Conservation (phyloP, 192 early-diverging fungal species). For the Powellomyces hirtus region DNA sequence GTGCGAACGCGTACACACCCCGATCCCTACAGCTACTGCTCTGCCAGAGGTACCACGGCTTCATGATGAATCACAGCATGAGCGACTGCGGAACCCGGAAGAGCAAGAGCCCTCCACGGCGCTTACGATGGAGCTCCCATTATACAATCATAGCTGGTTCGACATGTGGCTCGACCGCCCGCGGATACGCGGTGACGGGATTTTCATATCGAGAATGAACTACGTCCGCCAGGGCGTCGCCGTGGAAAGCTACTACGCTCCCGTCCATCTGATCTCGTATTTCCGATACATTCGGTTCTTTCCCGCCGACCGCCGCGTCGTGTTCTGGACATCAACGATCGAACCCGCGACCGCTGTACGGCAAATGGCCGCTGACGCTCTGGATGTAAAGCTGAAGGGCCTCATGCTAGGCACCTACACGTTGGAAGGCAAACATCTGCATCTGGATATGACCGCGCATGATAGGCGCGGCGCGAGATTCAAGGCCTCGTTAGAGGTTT, state of each 20-base stretch:
- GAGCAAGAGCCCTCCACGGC: too few species aligned
- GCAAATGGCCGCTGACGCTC: neutral
- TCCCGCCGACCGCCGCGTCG: neutral
- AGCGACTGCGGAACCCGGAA: too few species aligned
- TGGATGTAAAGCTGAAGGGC: slow-evolving; percentile 16
- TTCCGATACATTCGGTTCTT: slow-evolving; percentile 36
- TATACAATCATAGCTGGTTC: slow-evolving; percentile 25
- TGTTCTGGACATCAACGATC: slow-evolving; percentile 28
- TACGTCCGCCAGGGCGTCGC: slow-evolving; percentile 31
- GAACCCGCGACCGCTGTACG: slow-evolving; percentile 25
- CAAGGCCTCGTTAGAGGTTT: slow-evolving; percentile 1
- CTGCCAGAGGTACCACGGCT: too few species aligned
- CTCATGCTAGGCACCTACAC: slow-evolving; percentile 22
- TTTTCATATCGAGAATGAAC: slow-evolving; percentile 32
- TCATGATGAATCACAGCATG: too few species aligned
- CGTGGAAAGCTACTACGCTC: slow-evolving; percentile 29
- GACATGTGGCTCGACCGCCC: slow-evolving; percentile 28
- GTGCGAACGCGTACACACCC: slow-evolving; percentile 15
- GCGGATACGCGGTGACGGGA: slow-evolving; percentile 31
- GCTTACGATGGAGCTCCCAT: slow-evolving; percentile 2
- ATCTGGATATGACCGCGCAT: neutral
- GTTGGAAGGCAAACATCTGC: neutral
- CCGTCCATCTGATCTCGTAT: slow-evolving; percentile 34
- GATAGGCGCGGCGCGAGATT: slow-evolving; percentile 19
- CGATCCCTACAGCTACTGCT: too few species aligned